These are phyloP conservation scores for Ceratobasidium sp. DNA, from an alignment of 1,284 basidiomycete genomes.

Conservation along the genomic window DNA sequence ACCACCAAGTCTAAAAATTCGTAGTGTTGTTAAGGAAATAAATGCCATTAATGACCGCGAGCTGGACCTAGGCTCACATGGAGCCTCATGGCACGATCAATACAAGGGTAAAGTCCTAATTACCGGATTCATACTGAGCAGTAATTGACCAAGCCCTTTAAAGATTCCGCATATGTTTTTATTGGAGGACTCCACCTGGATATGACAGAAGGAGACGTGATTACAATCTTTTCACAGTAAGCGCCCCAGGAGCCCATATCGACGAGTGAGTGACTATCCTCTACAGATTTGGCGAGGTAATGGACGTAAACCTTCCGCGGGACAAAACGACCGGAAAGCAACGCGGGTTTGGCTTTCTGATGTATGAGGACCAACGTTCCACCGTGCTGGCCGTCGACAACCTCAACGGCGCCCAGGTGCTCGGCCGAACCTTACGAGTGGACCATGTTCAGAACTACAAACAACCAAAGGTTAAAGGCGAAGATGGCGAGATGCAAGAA, in stretches of 20 bases:
- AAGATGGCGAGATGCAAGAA: conserved; percentile 91
- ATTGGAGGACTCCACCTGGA: conserved; percentile 88
- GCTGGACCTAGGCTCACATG: conserved; percentile 81
- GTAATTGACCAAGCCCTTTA: neutral
- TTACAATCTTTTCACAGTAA: conserved; percentile 97
- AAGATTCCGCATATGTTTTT: conserved; percentile 96
- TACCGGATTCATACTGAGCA: neutral
- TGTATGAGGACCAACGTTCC: conserved; percentile 99
- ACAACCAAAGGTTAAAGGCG: conserved; percentile 83
- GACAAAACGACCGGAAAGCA: conserved; percentile 92
- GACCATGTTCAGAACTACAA: conserved; percentile 97
- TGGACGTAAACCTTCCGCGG: conserved; percentile 94
- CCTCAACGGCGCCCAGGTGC: conserved; percentile 92
- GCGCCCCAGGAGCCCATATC: conserved; percentile 52
- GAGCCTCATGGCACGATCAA: conserved; percentile 95
- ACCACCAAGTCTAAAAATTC: neutral
- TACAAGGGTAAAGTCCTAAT: conserved; percentile 75
- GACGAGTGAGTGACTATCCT: neutral
- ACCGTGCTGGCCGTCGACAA: conserved; percentile 98
- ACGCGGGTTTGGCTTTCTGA: conserved; percentile 94
- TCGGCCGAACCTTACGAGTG: conserved; percentile 88
- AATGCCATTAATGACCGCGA: conserved; percentile 93
- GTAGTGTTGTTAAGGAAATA: conserved; percentile 92
- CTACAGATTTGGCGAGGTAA: conserved; percentile 90
- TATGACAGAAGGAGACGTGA: conserved; percentile 97